These are phyloP conservation scores for Gossypium raimondii DNA, from an alignment of 345 rosid genomes.

Conservation along the genomic window DNA sequence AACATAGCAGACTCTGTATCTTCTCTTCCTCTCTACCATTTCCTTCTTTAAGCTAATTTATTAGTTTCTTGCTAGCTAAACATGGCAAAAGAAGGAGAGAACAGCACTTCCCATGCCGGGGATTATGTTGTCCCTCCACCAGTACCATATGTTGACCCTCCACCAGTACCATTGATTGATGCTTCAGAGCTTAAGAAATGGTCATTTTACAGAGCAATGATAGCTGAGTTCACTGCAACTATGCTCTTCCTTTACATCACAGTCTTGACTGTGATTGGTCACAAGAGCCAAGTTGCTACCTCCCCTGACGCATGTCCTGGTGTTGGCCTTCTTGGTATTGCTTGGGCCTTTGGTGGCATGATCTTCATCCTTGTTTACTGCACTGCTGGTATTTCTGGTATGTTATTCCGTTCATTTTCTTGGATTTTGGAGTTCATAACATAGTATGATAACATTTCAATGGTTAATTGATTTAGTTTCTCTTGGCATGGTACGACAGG, in stretches of 20 bases:
- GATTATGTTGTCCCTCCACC: conserved; percentile 42
- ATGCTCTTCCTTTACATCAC: conserved; percentile 70
- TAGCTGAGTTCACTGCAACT: conserved; percentile 82
- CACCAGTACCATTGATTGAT: conserved; percentile 63
- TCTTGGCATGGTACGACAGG: conserved; percentile 33
- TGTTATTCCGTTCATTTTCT: background rate
- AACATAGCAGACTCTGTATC: background rate
- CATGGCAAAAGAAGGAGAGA: conserved; percentile 46
- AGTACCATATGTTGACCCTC: conserved; percentile 36
- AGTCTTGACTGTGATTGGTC: conserved; percentile 72
- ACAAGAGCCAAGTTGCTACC: conserved; percentile 46
- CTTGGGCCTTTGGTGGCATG: conserved; percentile 85
- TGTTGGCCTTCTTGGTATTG: conserved; percentile 53
- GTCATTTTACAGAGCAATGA: conserved; percentile 83
- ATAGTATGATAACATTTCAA: background rate
- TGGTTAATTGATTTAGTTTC: background rate
- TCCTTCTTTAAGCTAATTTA: background rate
- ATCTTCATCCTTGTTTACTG: conserved; percentile 77
- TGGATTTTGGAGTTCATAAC: no score
- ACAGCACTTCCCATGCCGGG: conserved; percentile 49
- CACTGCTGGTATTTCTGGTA: conserved; percentile 86
- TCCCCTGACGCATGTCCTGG: conserved; percentile 46
- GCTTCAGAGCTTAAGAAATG: conserved; percentile 52
- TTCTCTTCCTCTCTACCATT: background rate
- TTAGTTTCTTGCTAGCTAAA: background rate